Percentiles rank a stretch among this genome's conserved stretches.
phyloP scores from a whole-genome alignment of 108 stramenopile genomes.

The Fistulifera pelliculosa region DNA sequence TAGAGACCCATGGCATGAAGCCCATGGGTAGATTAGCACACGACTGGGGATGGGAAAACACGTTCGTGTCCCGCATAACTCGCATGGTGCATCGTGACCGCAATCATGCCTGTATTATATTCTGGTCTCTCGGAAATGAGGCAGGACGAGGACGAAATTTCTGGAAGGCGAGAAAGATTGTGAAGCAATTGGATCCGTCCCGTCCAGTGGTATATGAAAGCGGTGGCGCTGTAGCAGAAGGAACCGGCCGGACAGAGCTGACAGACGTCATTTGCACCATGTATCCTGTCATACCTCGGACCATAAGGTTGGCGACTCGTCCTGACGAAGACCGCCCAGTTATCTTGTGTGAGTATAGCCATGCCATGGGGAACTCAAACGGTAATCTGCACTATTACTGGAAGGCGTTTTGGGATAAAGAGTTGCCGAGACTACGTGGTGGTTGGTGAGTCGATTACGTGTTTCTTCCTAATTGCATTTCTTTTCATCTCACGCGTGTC shows the following conservation, averaged over 20 bases:
- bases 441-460: too few species aligned
- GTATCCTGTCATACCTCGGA: slow-evolving; percentile 73
- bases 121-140: slow-evolving; percentile 93
- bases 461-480: too few species aligned
- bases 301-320: slow-evolving; percentile 35
- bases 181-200: slow-evolving; percentile 60
- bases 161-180: slow-evolving; percentile 28
- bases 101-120: slow-evolving; percentile 87
- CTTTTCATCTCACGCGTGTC: too few species aligned
- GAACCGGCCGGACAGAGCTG: slow-evolving; percentile 49
- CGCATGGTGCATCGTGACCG: slow-evolving; percentile 83
- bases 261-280: slow-evolving; percentile 95
- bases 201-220: slow-evolving; percentile 76
- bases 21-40: slow-evolving; percentile 66
- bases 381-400: slow-evolving; percentile 88
- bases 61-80: slow-evolving; percentile 61
- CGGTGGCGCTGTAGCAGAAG: slow-evolving; percentile 44
- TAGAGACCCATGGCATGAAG: slow-evolving; percentile 92
- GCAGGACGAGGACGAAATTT: slow-evolving; percentile 75
- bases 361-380: slow-evolving; percentile 93
- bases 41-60: slow-evolving; percentile 65
- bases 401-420: slow-evolving; percentile 63
- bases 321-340: slow-evolving; percentile 60
- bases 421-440: slow-evolving; percentile 73
- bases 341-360: slow-evolving; percentile 86